Conservation (phyloP, 768 basidiomycete genomes). For the Leccinellum rugosiceps region DNA sequence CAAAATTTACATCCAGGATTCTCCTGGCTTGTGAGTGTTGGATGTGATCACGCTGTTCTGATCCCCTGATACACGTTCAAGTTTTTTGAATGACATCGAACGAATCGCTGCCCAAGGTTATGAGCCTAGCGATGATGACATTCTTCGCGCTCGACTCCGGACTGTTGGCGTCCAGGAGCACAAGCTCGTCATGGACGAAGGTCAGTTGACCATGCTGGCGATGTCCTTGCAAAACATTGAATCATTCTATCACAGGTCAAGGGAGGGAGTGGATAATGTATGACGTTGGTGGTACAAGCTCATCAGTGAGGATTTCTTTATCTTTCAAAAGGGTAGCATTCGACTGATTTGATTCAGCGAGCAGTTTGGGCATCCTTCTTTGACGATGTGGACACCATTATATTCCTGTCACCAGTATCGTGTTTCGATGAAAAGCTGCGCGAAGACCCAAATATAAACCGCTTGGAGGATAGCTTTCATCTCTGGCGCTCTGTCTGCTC, state of each 20-base stretch:
- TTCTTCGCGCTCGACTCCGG: constrained; percentile 73
- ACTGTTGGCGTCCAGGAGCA: constrained; percentile 81
- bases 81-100: constrained; percentile 68
- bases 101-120: constrained; percentile 63
- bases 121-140: constrained; percentile 71
- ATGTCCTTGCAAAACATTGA: neutral
- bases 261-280: constrained; percentile 78
- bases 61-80: constrained; percentile 24
- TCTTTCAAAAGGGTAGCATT: neutral
- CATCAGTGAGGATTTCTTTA: constrained; percentile 42
- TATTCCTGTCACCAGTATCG: constrained; percentile 72
- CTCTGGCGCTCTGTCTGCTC: constrained; percentile 75
- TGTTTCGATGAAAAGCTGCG: constrained; percentile 79
- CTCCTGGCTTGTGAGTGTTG: constrained; percentile 66
- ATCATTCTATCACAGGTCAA: constrained; percentile 37
- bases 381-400: constrained; percentile 79
- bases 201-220: constrained; percentile 35
- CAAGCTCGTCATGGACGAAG: constrained; percentile 59
- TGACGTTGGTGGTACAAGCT: constrained; percentile 77
- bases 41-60: constrained; percentile 5
- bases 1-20: constrained; percentile 60
- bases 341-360: constrained; percentile 41
- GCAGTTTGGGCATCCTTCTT: constrained; percentile 80
- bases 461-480: constrained; percentile 72
- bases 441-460: constrained; percentile 67